These are phyloP conservation scores for Stachybotrys chartarum DNA, from an alignment of 2,329 filamentous ascomycete species.

Conservation along the genomic window DNA sequence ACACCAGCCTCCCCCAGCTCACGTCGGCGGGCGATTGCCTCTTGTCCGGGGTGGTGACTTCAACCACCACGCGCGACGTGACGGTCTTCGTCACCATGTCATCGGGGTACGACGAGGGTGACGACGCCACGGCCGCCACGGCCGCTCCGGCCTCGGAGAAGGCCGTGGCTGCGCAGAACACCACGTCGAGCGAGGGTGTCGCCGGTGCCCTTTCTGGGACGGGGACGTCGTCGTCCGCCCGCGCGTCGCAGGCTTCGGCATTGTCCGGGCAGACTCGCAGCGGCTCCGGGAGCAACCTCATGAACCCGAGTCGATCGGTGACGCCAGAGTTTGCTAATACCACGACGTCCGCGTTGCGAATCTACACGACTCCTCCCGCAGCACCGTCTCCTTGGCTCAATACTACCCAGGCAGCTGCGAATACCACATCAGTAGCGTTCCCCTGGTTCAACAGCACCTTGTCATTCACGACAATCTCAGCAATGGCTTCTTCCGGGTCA, in stretches of 20 bases:
- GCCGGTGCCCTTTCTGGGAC: neutral
- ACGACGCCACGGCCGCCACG: neutral
- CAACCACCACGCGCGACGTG: slow-evolving; percentile 23
- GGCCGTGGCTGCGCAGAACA: neutral
- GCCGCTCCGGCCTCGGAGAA: too few relatives aligned
- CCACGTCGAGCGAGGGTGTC: neutral
- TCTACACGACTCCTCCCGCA: neutral
- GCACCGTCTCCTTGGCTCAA: neutral
- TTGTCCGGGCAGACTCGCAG: too few relatives aligned
- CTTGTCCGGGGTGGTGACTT: slow-evolving; percentile 13
- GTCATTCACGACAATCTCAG: too few relatives aligned
- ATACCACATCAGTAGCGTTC: neutral
- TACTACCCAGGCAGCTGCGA: neutral
- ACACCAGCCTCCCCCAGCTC: neutral
- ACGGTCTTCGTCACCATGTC: slow-evolving; percentile 22
- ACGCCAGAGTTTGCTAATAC: too few relatives aligned
- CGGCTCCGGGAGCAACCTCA: too few relatives aligned
- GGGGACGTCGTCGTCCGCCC: neutral
- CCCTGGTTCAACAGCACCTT: too few relatives aligned
- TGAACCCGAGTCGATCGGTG: too few relatives aligned
- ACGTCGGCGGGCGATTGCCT: slow-evolving; percentile 12
- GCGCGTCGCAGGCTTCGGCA: neutral
- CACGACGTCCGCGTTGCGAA: too few relatives aligned
- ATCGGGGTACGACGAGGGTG: slow-evolving; percentile 3
- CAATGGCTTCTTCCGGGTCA: too few relatives aligned